Evolutionary conservation across 139 green algal species (phyloP), one percentile per base, ranked within the genome.

Genomic region (Ettlia oleoabundans): DNA sequence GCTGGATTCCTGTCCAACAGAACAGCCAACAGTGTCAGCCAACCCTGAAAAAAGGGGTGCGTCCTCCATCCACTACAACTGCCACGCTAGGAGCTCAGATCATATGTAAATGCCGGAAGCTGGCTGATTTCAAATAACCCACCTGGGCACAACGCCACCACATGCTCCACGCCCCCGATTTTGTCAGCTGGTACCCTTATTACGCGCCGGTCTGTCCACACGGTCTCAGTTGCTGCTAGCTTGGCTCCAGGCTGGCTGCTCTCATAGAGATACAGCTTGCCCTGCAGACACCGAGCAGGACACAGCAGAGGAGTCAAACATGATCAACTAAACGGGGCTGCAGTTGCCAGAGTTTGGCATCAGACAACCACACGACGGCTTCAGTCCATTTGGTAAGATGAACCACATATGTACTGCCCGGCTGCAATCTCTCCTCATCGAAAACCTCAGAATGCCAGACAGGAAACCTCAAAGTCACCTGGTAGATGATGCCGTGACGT

Each of bases 181-280:
- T 63, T 74, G n/a, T 88, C 79, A 15, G 73, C 51, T 21, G 86
- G 76, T 19, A 91, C 71, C 0, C 65, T 66, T 4, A 83, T 63
- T 35, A 86, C 77, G 4, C 67, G 84, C 65, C 75, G 85, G 74
- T 89, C 80, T 2, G 35, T 62, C 81, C 88, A 91, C 41, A 91
- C 58, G 51, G 64, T 79, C 40, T 78, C 37, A 3, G 41, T 58
- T 7, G 70, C 28, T 6, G 66, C 21, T 40, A 74, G 47, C 19
- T 70, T 61, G 37, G 58, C 40, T 2, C 80, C 51, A 4, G 80
- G 47, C 24, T 86, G 65, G 58, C 35, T 53, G 26, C 58, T 52
- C 21, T 91, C 82, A 75, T 90, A 84, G 32, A 95, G 26, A 58
- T 93, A 92, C 24, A 95, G 84, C 21, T 63, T 83, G 32, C 84